phyloP scores from a whole-genome alignment of 2,329 filamentous ascomycete genomes.

The Uncinocarpus reesii region DNA sequence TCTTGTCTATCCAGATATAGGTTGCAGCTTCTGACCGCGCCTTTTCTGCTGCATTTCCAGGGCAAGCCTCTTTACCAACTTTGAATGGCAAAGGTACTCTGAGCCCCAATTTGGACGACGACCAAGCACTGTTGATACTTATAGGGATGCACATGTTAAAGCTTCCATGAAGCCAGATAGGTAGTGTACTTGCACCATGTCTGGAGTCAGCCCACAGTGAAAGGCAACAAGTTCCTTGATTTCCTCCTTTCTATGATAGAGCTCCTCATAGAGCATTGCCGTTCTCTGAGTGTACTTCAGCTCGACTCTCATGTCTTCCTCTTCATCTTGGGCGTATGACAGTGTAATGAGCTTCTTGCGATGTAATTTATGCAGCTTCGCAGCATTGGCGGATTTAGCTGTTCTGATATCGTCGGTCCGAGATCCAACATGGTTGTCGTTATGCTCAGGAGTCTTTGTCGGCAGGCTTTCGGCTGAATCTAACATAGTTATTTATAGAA shows the following conservation, averaged over 20 bases:
- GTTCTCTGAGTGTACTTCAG: conserved; percentile 12
- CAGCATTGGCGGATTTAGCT: too few relatives aligned
- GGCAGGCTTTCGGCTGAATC: too few relatives aligned
- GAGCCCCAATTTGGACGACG: conserved; percentile 13
- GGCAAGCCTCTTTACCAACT: conserved; percentile 17
- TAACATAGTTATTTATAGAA: too few relatives aligned
- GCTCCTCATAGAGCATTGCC: conserved; percentile 6
- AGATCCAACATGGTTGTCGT: too few relatives aligned
- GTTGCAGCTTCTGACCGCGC: conserved; percentile 20
- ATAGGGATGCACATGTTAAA: conserved; percentile 17
- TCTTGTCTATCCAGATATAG: conserved; percentile 19
- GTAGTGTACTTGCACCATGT: conserved; percentile 7
- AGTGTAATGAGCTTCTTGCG: conserved; percentile 11
- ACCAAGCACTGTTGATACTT: conserved; percentile 3
- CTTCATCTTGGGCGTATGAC: conserved; percentile 5
- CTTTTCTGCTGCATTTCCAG: conserved; percentile 20
- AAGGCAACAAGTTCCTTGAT: conserved; percentile 14
- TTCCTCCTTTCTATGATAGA: conserved; percentile 6
- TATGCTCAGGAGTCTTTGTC: too few relatives aligned
- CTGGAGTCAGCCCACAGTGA: conserved; percentile 13
- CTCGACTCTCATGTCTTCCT: conserved; percentile 15
- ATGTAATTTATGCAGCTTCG: conserved; percentile 7
- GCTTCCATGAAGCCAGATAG: conserved; percentile 14
- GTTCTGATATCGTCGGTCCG: too few relatives aligned
- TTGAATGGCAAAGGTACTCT: conserved; percentile 16